These are phyloP conservation scores for Rhizophagus sp. DNA, from an alignment of 192 early-diverging fungal species.

Conservation along the genomic window DNA sequence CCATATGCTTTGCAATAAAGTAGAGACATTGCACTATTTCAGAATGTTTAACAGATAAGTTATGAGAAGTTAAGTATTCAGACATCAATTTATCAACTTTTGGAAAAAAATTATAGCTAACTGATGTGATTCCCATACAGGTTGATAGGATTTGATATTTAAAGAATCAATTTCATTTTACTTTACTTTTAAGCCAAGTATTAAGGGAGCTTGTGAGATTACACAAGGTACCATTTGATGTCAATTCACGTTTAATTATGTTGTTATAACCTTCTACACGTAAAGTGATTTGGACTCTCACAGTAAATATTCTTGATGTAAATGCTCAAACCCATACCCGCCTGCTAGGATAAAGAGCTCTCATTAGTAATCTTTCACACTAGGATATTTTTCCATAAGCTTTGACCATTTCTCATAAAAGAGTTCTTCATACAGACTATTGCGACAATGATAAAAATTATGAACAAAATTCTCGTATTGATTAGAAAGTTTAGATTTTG, in stretches of 20 bases:
- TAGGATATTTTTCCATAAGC: background rate
- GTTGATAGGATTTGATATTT: constrained; percentile 1
- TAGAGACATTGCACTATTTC: no score
- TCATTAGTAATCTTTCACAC: background rate
- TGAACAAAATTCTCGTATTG: background rate
- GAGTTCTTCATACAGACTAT: background rate
- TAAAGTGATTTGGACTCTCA: background rate
- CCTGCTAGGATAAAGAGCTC: background rate
- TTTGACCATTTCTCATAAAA: background rate
- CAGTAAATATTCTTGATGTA: background rate
- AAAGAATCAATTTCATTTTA: background rate
- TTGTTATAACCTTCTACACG: background rate
- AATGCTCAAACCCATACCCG: background rate
- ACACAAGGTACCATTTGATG: constrained; percentile 1
- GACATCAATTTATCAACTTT: background rate
- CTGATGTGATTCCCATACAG: background rate
- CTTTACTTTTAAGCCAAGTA: background rate
- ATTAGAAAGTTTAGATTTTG: background rate
- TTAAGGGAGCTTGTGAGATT: background rate
- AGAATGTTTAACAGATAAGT: no score
- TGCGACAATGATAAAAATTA: background rate
- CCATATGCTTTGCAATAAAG: no score
- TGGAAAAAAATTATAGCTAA: background rate
- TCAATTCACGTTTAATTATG: constrained; percentile 3
- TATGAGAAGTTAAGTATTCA: background rate